A percentile compares a stretch with the other conserved stretches of the same genome.
Conservation (phyloP, 2,329 filamentous ascomycete genomes). For the Ceratocystis cacaofunesta region DNA sequence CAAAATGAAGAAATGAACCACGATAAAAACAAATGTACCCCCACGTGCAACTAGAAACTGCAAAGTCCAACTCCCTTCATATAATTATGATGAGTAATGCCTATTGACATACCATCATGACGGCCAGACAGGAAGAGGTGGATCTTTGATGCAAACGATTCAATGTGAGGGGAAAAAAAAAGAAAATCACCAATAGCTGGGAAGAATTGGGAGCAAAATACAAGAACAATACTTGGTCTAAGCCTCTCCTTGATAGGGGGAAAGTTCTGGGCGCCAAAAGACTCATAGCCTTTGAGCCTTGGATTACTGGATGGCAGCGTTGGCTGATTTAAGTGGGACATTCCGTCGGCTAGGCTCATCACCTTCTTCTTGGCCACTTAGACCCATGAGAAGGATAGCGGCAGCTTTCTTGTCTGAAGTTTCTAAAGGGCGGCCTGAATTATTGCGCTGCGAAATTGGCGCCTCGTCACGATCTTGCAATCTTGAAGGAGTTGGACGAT, state of each 20-base stretch:
- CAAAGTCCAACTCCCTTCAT: not conserved
- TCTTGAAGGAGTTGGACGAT: not conserved
- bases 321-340: not conserved
- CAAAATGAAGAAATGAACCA: not conserved
- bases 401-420: slow-evolving; percentile 30
- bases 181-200: not conserved
- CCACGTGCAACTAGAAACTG: not conserved
- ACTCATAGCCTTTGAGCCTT: not conserved
- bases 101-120: not conserved
- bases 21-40: not conserved
- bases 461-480: not conserved
- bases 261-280: not conserved
- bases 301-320: slow-evolving; percentile 25
- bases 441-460: not conserved
- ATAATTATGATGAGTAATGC: not conserved
- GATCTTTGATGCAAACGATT: not conserved
- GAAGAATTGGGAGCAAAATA: not conserved
- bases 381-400: slow-evolving; percentile 33
- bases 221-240: not conserved
- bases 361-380: slow-evolving; percentile 28
- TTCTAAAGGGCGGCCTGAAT: not conserved
- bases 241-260: not conserved
- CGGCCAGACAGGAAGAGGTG: no score
- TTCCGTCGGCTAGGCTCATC: slow-evolving; percentile 18
- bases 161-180: slow-evolving; percentile 9